Evolutionary conservation across 2,329 filamentous ascomycete genomes (phyloP), one percentile per base, ranked within the genome.

Genomic region (Aspergillus brasiliensis): DNA sequence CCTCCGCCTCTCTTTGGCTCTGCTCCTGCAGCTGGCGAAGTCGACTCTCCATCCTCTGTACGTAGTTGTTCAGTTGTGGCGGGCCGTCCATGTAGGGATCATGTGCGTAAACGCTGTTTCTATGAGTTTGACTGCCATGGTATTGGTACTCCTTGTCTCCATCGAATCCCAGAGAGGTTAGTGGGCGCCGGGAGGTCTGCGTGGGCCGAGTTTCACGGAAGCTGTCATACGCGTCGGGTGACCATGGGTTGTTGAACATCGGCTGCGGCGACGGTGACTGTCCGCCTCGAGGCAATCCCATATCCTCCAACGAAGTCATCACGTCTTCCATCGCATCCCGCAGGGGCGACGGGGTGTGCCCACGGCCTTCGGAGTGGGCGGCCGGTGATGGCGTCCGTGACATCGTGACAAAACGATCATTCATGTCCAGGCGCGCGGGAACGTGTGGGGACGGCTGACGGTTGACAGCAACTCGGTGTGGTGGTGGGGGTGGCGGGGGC

Each of bases 311-410:
- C 58, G 95, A 96, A 65, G 95, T 92, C 87, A 98, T 97, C 3
- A 99, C 93, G 75, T 96, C 94, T 71, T 98, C 94, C 92, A 99
- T 99, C 1, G 95, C 95, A 74, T 93, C 92, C 60, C 95, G 85
- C 3, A 99, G 80, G 0, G 95, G 95, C 2, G 95, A 98, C 1
- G 95, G 95, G 0, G 95, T 99, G 73, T 91, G 80, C 1, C 87
- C 87, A 47, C 83, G 85, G 40, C 81, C 80, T 48, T 83, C 86
- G 2, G 91, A 92, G 3, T 86, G 75, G 10, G 75, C 73, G 13
- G 70, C 73, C 8, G 82, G 81, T 8, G 84, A 85, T 6, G 81
- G 80, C 8, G 78, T 80, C 64, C 82, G 73, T 19, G 76, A 67
- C 25, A 77, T 68, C 17, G 67, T 64, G 8, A 73, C 64, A 63